Percentiles rank a stretch among this genome's conserved stretches.
These are phyloP conservation scores for Leavenworthia alabamica DNA, from an alignment of 345 rosid genomes.

Conservation along the genomic window DNA sequence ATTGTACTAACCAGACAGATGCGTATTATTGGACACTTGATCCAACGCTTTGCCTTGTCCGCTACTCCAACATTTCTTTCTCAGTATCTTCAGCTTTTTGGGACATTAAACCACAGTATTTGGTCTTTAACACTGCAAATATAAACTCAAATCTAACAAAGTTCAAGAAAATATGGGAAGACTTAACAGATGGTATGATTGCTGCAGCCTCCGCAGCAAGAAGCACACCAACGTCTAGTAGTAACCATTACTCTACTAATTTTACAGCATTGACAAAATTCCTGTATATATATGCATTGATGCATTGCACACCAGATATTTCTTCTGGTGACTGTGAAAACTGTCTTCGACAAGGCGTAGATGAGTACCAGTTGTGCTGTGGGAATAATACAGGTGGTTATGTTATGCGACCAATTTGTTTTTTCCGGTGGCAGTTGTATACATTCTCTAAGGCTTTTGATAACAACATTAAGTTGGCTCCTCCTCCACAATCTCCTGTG, in stretches of 20 bases:
- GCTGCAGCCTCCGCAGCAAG: slow-evolving; percentile 13
- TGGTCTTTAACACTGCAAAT: background rate
- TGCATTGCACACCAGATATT: slow-evolving; percentile 7
- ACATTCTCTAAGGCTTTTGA: background rate
- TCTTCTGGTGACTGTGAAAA: background rate
- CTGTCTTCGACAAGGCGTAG: background rate
- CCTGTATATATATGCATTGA: background rate
- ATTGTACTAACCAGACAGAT: no score
- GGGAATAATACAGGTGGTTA: background rate
- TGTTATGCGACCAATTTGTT: background rate
- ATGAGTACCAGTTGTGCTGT: background rate
- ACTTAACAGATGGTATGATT: background rate
- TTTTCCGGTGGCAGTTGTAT: background rate
- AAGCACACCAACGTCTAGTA: slow-evolving; percentile 8
- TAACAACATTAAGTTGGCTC: background rate
- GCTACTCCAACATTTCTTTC: no score
- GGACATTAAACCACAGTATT: background rate
- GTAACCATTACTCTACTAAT: background rate
- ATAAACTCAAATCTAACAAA: background rate
- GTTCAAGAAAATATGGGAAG: background rate
- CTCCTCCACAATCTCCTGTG: background rate
- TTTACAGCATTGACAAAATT: background rate
- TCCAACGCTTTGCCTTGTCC: no score
- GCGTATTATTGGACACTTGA: no score
- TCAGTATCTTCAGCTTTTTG: background rate